Evolutionary conservation across 768 basidiomycete species (phyloP).

Genomic region (Mycena chlorophos): DNA sequence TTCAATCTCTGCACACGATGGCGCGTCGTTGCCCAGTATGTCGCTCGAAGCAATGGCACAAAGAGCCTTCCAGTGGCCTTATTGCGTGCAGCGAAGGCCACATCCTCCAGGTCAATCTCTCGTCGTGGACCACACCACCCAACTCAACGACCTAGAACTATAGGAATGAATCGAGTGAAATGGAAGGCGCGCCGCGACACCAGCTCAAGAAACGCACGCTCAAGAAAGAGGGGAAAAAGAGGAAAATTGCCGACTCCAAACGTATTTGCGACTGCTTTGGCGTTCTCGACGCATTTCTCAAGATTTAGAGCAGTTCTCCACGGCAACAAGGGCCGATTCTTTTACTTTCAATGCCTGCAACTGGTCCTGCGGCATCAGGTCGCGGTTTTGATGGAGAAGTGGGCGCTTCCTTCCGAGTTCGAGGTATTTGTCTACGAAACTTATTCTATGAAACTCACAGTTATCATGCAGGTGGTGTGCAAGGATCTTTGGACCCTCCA

Average conservation of each 20-base stretch:
- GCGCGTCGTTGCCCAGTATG: conserved; percentile 74
- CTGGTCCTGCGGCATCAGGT: conserved; percentile 79
- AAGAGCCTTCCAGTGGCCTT: conserved; percentile 76
- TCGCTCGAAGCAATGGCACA: conserved; percentile 85
- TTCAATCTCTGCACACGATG: conserved; percentile 31
- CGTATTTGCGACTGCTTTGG: conserved; percentile 35
- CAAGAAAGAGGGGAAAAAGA: conserved; percentile 54
- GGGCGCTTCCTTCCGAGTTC: conserved; percentile 78
- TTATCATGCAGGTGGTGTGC: conserved; percentile 58
- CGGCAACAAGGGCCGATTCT: conserved; percentile 72
- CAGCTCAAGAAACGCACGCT: conserved; percentile 64
- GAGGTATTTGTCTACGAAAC: conserved; percentile 50
- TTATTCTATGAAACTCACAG: not conserved
- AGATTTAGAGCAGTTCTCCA: conserved; percentile 65
- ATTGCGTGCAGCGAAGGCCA: conserved; percentile 91
- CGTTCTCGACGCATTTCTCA: not conserved
- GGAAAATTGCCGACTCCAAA: conserved; percentile 55
- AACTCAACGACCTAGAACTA: conserved; percentile 57
- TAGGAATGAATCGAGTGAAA: conserved; percentile 74
- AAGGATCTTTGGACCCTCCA: conserved; percentile 81
- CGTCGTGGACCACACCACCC: not conserved
- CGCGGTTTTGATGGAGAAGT: conserved; percentile 52
- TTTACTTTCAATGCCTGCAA: conserved; percentile 85
- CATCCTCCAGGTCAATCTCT: conserved; percentile 67
- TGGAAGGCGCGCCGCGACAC: conserved; percentile 63